phyloP scores from a whole-genome alignment of 2,329 filamentous ascomycete species.

The Botrytis paeoniae region DNA sequence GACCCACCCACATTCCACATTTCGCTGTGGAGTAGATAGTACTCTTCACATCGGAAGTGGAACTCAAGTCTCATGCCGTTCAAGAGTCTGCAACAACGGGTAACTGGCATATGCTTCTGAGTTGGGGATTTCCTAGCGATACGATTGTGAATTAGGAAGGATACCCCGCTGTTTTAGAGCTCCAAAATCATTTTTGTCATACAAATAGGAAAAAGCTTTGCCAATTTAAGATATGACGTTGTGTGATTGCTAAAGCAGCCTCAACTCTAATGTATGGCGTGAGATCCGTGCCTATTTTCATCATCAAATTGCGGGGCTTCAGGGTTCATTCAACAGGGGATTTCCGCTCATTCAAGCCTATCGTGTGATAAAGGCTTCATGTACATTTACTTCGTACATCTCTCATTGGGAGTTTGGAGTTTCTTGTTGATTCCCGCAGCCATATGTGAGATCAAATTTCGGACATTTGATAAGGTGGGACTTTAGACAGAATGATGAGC shows the following conservation, averaged over 20 bases:
- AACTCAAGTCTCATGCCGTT: neutral
- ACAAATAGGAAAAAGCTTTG: neutral
- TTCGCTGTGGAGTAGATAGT: neutral
- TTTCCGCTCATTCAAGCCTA: neutral
- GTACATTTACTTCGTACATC: neutral
- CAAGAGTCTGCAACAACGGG: neutral
- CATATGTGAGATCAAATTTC: neutral
- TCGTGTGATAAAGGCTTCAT: neutral
- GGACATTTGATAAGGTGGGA: neutral
- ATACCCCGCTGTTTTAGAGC: neutral
- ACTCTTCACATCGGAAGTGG: neutral
- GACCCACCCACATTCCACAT: slow-evolving; percentile 1
- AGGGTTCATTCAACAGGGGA: neutral
- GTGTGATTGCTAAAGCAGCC: slow-evolving; percentile 9
- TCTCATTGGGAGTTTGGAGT: neutral
- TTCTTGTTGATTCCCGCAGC: neutral
- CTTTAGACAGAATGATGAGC: slow-evolving; percentile 9
- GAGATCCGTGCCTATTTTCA: slow-evolving; percentile 10
- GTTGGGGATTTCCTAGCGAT: neutral
- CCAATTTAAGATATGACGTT: neutral
- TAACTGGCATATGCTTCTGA: neutral
- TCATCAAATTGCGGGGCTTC: slow-evolving; percentile 7
- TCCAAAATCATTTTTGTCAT: neutral
- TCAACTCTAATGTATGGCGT: slow-evolving; percentile 13
- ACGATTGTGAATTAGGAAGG: neutral